Conservation (phyloP, 2,329 filamentous ascomycete species). For the Sporothrix humicola region DNA sequence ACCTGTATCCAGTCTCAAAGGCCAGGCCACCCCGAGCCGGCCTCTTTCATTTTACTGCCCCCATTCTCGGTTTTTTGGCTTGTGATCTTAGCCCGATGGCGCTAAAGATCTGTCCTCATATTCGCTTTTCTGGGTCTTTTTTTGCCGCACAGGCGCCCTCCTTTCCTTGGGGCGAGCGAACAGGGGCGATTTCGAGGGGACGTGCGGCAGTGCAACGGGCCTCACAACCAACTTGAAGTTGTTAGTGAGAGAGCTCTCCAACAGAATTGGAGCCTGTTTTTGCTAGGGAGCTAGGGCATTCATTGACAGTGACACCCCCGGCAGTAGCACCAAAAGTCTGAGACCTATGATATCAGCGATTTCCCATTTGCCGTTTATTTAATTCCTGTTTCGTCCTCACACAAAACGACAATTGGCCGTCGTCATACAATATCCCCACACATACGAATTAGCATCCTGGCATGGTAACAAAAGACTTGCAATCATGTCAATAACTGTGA, state of each 20-base stretch:
- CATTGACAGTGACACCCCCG: neutral
- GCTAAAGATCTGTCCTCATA: neutral
- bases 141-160: conserved; percentile 17
- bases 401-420: conserved; percentile 6
- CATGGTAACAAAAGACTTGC: neutral
- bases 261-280: neutral
- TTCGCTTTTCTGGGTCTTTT: neutral
- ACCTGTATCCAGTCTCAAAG: neutral
- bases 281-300: neutral
- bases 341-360: conserved; percentile 26
- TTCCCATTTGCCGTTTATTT: neutral
- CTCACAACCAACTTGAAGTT: neutral
- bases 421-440: conserved; percentile 20
- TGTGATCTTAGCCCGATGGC: conserved; percentile 24
- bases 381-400: neutral
- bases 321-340: neutral
- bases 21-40: neutral
- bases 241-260: conserved; percentile 12
- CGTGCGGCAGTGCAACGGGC: neutral
- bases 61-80: conserved; percentile 27
- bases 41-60: neutral
- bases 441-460: neutral
- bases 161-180: neutral
- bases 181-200: neutral
- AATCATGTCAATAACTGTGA: neutral